phyloP scores from a whole-genome alignment of 768 basidiomycete species.

The Pisolithus albus region DNA sequence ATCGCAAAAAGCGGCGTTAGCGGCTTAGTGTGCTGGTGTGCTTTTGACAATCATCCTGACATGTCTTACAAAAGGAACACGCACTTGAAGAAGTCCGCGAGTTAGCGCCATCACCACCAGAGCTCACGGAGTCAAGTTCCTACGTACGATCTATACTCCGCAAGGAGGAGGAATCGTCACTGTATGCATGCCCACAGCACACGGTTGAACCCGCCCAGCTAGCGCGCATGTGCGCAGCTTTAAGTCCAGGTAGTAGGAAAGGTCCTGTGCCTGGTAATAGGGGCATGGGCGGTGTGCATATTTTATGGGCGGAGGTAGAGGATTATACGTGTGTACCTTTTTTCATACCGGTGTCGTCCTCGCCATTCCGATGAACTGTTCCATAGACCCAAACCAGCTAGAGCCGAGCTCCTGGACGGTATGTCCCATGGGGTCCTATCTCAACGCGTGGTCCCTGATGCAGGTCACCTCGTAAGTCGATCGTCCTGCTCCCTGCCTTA shows the following conservation, averaged over 20 bases:
- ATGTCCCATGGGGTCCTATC: constrained; percentile 12
- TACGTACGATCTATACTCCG: constrained; percentile 15
- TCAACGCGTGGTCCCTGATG: constrained; percentile 16
- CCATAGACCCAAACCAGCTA: constrained; percentile 21
- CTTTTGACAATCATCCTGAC: background rate
- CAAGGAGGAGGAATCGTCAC: constrained; percentile 24
- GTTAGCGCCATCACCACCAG: background rate
- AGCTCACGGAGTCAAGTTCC: background rate
- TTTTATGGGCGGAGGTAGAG: constrained; percentile 25
- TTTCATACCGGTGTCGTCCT: background rate
- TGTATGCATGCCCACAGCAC: constrained; percentile 22
- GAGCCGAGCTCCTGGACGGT: constrained; percentile 23
- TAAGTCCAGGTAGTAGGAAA: constrained; percentile 4
- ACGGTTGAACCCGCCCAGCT: constrained; percentile 22
- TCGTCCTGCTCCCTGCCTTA: background rate
- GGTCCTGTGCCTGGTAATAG: too few relatives aligned
- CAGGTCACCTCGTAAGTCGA: constrained; percentile 25
- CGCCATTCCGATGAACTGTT: background rate
- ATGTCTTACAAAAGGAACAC: constrained; percentile 12
- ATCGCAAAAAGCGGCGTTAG: background rate
- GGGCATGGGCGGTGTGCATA: constrained; percentile 9
- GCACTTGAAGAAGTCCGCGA: constrained; percentile 18
- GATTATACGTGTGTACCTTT: constrained; percentile 20
- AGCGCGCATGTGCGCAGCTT: constrained; percentile 10
- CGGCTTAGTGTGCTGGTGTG: background rate